Base-by-base conservation (phyloP, 441 rosid genomes). In the Theobroma grandiflorum region DNA sequence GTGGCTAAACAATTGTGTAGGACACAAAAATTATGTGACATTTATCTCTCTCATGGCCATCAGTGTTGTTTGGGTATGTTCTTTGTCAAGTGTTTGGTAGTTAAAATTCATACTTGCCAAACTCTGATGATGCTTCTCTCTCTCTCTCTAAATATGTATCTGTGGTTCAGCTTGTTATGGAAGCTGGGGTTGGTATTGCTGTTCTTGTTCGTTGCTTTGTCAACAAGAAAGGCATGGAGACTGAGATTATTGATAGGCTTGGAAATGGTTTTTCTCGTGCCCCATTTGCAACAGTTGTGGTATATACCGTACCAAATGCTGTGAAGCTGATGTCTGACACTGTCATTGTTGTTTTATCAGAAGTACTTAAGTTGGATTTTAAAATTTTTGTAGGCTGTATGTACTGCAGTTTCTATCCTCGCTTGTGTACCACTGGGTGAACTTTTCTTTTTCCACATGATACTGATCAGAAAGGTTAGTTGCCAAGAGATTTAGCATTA, bases 1-100 rank as follows among this genome's bases (percentile, higher is more conserved):
- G 95, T 91, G 93, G 95, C 92, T 91, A 72, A 91, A 91, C 91
- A 90, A 91, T 78, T 91, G 95, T 79, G 95, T 91, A 26, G 92
- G 95, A 63, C 87, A 84, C 86, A 91, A 82, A 84, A 91, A 90
- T 69, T 90, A 91, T 76, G 80, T 85, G 53, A 88, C 93, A 5
- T 91, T 91, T 83, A 88, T 90, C 81, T 83, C 85, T 20, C 91
- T 91, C 70, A 91, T 90, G 95, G 92, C 90, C 61, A 73, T 74
- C 74, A 91, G 92, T 84, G 79, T 91, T 79, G 86, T 87, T 84
- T 91, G 95, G 95, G 93, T 91, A 90, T 70, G 93, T 87, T 70
- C 57, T 76, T 63, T 69, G 75, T 55, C 47, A 58, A 9, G 16
- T 70, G 22, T 64, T 33, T 63, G 26, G 79, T 71, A 26, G 3